Evolutionary conservation across 371 early-diverging fungal genomes (phyloP).

Genomic region (Mucor mucedo): DNA sequence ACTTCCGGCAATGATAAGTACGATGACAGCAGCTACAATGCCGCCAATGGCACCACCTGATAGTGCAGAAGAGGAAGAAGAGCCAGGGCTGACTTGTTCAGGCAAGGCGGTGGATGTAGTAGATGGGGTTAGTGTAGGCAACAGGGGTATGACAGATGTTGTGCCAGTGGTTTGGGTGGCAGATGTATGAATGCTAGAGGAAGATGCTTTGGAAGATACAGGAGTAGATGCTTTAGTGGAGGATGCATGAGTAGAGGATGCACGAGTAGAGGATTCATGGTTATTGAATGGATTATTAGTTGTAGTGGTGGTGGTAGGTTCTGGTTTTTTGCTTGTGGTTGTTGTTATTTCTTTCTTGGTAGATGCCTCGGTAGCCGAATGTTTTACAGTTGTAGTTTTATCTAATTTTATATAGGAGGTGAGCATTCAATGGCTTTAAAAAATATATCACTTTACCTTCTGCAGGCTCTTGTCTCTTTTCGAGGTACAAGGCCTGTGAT

Average conservation of each 20-base stretch:
- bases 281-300: background rate
- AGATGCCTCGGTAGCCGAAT: too few relatives aligned
- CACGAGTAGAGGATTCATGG: too few relatives aligned
- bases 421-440: too few relatives aligned
- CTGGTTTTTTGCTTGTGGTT: background rate
- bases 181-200: background rate
- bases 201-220: background rate
- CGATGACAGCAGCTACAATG: slow-evolving; percentile 33
- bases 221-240: background rate
- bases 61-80: slow-evolving; percentile 2
- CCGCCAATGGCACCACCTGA: slow-evolving; percentile 37
- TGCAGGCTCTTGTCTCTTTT: slow-evolving; percentile 11
- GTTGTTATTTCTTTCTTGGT: slow-evolving; percentile 1
- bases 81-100: too few relatives aligned
- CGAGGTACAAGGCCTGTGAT: slow-evolving; percentile 13
- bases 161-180: background rate
- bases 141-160: background rate
- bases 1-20: slow-evolving; percentile 24
- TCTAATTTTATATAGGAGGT: too few relatives aligned
- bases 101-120: background rate
- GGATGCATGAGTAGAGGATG: background rate
- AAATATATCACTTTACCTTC: background rate
- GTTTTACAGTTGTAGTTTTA: too few relatives aligned
- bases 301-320: background rate
- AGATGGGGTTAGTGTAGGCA: background rate